Percentiles rank a stretch among this genome's conserved stretches.
These are phyloP conservation scores for Aurinia saxatilis DNA, from an alignment of 345 rosid genomes.

Conservation along the genomic window DNA sequence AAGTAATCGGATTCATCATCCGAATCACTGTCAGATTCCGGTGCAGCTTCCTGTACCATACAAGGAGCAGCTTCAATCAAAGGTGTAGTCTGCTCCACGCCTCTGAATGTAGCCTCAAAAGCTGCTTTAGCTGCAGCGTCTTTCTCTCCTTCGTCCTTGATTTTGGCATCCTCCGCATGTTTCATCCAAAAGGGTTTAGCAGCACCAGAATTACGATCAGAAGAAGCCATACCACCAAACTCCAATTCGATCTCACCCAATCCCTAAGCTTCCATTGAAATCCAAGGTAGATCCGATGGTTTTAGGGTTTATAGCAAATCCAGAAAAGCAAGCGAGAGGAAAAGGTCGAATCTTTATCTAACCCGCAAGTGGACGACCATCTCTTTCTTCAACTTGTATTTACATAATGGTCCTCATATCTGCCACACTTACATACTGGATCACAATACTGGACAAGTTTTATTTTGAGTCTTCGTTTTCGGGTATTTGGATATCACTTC, in stretches of 20 bases:
- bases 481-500: too few species aligned
- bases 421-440: too few species aligned
- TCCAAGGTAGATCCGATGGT: not conserved
- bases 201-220: constrained; percentile 35
- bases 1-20: constrained; percentile 69
- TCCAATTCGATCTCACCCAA: not conserved
- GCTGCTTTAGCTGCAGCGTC: constrained; percentile 95
- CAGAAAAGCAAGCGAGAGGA: not conserved
- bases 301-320: constrained; percentile 26
- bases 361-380: constrained; percentile 2
- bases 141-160: constrained; percentile 85
- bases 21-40: constrained; percentile 57
- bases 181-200: constrained; percentile 88
- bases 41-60: constrained; percentile 37
- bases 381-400: not conserved
- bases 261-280: constrained; percentile 23
- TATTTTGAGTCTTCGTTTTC: too few species aligned
- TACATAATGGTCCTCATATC: too few species aligned
- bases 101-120: constrained; percentile 90
- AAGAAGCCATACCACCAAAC: constrained; percentile 37
- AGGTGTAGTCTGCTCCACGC: constrained; percentile 36
- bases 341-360: constrained; percentile 7
- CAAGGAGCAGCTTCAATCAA: constrained; percentile 42
- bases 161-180: constrained; percentile 93
- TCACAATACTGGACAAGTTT: too few species aligned